These are phyloP conservation scores for Fusarium buharicum DNA, from an alignment of 2,329 filamentous ascomycete genomes.

Conservation along the genomic window DNA sequence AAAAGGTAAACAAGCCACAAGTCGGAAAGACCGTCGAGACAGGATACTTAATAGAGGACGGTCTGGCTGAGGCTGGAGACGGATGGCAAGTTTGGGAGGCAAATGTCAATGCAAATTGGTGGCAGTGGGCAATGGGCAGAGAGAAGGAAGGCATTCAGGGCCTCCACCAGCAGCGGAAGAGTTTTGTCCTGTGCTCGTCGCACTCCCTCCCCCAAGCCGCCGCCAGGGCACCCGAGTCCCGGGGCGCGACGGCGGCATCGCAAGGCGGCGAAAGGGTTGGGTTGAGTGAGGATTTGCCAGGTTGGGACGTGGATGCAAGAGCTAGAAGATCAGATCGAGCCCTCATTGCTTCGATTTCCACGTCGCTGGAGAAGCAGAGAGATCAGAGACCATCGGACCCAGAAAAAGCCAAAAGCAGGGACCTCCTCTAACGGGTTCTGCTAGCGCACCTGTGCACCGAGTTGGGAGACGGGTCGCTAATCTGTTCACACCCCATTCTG, in stretches of 20 bases:
- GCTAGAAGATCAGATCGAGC: constrained; percentile 45
- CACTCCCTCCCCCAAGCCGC: not conserved
- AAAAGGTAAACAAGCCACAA: constrained; percentile 21
- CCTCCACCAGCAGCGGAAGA: constrained; percentile 29
- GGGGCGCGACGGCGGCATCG: constrained; percentile 24
- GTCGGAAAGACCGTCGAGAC: constrained; percentile 3
- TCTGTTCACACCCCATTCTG: not conserved
- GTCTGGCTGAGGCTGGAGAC: constrained; percentile 12
- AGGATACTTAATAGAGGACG: constrained; percentile 20
- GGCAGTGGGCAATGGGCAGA: constrained; percentile 8
- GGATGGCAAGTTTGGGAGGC: constrained; percentile 24
- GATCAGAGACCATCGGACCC: constrained; percentile 48
- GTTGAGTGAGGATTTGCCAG: constrained; percentile 23
- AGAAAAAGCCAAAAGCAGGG: constrained; percentile 41
- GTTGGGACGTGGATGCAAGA: constrained; percentile 33
- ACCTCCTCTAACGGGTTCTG: constrained; percentile 36
- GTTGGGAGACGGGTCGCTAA: not conserved
- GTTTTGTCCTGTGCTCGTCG: constrained; percentile 14
- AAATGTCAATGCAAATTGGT: constrained; percentile 11
- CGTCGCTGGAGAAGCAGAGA: constrained; percentile 34
- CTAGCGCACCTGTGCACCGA: constrained; percentile 7
- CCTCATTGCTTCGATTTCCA: constrained; percentile 52
- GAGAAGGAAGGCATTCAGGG: constrained; percentile 30
- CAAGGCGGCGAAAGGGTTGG: constrained; percentile 34
- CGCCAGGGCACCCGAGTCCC: constrained; percentile 36